Evolutionary conservation across 805 yeast species (phyloP), one percentile per base, ranked within the genome.

Genomic region (Teunomyces panamensis): DNA sequence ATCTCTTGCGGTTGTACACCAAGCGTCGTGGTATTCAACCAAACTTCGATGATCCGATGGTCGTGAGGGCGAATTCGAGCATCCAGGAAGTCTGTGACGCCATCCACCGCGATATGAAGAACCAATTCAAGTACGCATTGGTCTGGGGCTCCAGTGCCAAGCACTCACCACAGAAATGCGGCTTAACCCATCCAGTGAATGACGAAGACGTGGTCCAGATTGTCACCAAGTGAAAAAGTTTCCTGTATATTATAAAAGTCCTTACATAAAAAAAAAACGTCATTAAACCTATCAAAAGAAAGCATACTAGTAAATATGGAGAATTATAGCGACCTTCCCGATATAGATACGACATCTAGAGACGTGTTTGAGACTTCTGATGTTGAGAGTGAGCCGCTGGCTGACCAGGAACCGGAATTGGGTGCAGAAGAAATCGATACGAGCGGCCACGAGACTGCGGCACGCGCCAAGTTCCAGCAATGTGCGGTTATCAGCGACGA

Each of bases 141-240:
- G 97, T 92, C 5, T 92, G 98, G 97, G 99, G 99, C 0, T 83
- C 91, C 1, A 85, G 95, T 42, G 87, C 97, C 5, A 94, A 94
- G 64, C 96, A 89, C 63, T 88, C 92, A 30, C 98, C 98, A 3
- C 99, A 92, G 62, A 92, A 92, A 63, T 92, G 98, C 74, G 98
- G 99, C 0, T 73, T 92, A 48, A 79, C 63, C 52, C 99, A 92
- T 64, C 72, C 73, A 32, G 85, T 94, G 10, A 82, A 87, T 56
- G 98, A 92, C 63, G 97, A 91, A 62, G 99, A 92, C 63, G 99
- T 92, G 13, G 92, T 94, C 17, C 85, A 94, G 44, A 81, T 92
- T 48, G 89, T 92, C 43, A 83, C 97, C 16, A 92, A 90, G 70
- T 90, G 74, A 54, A 16, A 16, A 33, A 24, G 11, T 13, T 9